Conservation (phyloP, 139 green algal genomes). For the Marvania coccoides region DNA sequence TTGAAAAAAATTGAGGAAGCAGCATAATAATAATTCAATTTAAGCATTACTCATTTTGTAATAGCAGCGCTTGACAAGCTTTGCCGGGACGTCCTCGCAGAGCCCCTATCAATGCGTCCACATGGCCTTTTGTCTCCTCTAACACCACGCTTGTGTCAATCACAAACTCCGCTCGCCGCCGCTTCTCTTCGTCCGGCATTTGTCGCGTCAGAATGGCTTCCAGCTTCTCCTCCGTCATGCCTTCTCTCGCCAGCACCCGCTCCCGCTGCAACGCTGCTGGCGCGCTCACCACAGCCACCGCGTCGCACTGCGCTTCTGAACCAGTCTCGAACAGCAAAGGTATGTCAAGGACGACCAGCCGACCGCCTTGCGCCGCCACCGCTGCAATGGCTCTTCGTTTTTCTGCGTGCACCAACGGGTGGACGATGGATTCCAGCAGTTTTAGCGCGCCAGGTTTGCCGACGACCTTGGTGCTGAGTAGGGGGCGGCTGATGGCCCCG, state of each 20-base stretch:
- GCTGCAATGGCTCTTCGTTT: conserved; percentile 31
- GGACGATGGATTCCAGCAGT: conserved; percentile 66
- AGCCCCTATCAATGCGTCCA: conserved; percentile 36
- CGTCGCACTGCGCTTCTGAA: conserved; percentile 38
- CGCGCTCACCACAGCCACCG: conserved; percentile 62
- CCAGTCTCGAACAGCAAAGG: conserved; percentile 78
- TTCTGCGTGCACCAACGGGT: conserved; percentile 63
- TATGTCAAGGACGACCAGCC: conserved; percentile 73
- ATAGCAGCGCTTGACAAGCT: no score
- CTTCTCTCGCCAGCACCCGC: conserved; percentile 64
- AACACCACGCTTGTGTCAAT: conserved; percentile 58
- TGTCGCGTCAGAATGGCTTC: conserved; percentile 60
- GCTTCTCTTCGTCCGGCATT: conserved; percentile 69
- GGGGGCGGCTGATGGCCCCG: not conserved
- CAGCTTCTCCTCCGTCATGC: conserved; percentile 70
- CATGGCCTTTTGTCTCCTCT: conserved; percentile 41
- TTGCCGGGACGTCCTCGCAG: conserved; percentile 20
- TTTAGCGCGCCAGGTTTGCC: conserved; percentile 36
- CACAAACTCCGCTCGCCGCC: conserved; percentile 51
- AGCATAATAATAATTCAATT: no score
- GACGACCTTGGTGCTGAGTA: not conserved
- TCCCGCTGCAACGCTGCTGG: conserved; percentile 44
- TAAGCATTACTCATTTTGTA: no score
- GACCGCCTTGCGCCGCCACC: not conserved
- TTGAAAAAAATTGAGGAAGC: no score